A percentile compares a stretch with the other conserved stretches of the same genome.
Conservation (phyloP, 768 basidiomycete species). For the Boletus insuetus region DNA sequence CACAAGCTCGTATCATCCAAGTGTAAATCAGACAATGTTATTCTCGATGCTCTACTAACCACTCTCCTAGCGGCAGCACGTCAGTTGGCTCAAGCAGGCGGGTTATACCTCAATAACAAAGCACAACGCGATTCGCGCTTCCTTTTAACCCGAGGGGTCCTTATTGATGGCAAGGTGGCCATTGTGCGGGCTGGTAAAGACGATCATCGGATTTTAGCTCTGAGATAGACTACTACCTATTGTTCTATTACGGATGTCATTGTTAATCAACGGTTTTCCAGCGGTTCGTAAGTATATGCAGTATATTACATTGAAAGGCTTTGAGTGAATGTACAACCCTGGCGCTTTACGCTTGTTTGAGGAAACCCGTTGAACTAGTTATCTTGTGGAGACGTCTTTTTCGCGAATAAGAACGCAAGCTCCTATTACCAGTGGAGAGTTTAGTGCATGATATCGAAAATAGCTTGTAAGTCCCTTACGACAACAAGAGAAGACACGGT, state of each 20-base stretch:
- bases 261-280: neutral
- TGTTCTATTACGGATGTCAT: neutral
- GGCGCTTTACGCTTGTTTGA: neutral
- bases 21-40: conserved; percentile 42
- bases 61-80: conserved; percentile 57
- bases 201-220: conserved; percentile 56
- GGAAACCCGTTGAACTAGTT: neutral
- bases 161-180: conserved; percentile 60
- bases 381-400: neutral
- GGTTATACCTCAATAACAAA: conserved; percentile 69
- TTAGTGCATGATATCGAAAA: neutral
- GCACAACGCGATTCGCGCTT: conserved; percentile 50
- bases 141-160: conserved; percentile 40
- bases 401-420: conserved; percentile 18
- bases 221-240: conserved; percentile 19
- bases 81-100: conserved; percentile 58
- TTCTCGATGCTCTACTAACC: conserved; percentile 5
- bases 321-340: neutral
- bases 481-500: conserved; percentile 23
- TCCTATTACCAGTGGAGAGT: conserved; percentile 14
- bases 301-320: conserved; percentile 12
- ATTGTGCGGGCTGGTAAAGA: conserved; percentile 76
- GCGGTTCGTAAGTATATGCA: neutral
- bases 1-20: conserved; percentile 61
- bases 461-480: conserved; percentile 11